phyloP scores from a whole-genome alignment of 768 basidiomycete species.

The Tulasnella calospora region DNA sequence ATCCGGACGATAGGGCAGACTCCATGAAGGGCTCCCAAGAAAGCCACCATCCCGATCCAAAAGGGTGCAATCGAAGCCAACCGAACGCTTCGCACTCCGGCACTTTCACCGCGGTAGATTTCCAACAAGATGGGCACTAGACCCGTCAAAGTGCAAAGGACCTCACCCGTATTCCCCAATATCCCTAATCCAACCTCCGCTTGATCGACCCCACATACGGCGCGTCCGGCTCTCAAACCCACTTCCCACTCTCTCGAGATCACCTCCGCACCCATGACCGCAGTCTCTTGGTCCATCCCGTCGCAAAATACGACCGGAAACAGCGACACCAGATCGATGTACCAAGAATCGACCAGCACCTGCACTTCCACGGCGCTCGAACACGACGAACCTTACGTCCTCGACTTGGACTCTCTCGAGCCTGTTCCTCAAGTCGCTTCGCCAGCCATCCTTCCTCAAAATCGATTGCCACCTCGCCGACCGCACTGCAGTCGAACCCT shows the following conservation, averaged over 20 bases:
- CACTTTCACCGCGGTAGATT: background rate
- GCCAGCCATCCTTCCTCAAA: background rate
- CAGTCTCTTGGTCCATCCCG: background rate
- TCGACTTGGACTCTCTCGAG: background rate
- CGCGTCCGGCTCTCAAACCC: background rate
- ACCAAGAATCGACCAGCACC: background rate
- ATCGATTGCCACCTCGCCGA: background rate
- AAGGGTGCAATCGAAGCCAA: slow-evolving; percentile 9
- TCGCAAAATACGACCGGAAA: background rate
- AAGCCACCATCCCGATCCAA: background rate
- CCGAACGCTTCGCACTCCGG: background rate
- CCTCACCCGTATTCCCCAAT: background rate
- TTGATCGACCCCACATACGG: background rate
- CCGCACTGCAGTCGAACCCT: slow-evolving; percentile 5
- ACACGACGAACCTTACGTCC: background rate
- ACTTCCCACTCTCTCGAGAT: background rate
- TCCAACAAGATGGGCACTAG: background rate
- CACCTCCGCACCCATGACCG: background rate
- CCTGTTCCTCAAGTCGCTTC: background rate
- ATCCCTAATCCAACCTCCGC: background rate
- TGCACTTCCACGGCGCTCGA: background rate
- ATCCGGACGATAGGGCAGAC: slow-evolving; percentile 19
- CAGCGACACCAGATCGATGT: background rate
- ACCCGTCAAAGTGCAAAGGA: background rate
- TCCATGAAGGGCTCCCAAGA: slow-evolving; percentile 7